phyloP scores from a whole-genome alignment of 106 monocot genomes.

The Dendrobium chrysotoxum region DNA sequence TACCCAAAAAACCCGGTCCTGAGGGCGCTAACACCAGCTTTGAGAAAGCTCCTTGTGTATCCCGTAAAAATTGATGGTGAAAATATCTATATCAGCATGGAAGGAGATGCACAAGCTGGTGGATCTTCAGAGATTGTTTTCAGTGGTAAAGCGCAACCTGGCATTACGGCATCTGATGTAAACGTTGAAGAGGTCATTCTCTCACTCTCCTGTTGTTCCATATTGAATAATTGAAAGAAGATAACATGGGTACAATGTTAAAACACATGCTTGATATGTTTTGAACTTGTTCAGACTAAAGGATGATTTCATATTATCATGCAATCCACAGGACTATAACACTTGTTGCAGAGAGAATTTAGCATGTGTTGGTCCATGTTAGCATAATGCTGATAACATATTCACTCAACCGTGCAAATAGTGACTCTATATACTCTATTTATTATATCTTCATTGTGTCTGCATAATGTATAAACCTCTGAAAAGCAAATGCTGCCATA shows the following conservation, averaged over 20 bases:
- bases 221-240: background rate
- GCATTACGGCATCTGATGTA: slow-evolving; percentile 80
- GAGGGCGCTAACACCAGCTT: slow-evolving; percentile 71
- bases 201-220: background rate
- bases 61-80: slow-evolving; percentile 67
- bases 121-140: slow-evolving; percentile 93
- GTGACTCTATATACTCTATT: too few relatives aligned
- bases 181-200: slow-evolving; percentile 83
- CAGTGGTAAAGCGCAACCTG: slow-evolving; percentile 87
- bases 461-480: too few relatives aligned
- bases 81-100: slow-evolving; percentile 74
- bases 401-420: background rate
- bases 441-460: too few relatives aligned
- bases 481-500: too few relatives aligned
- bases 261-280: background rate
- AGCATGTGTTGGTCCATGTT: background rate
- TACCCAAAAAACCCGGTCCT: slow-evolving; percentile 91
- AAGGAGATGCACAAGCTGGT: slow-evolving; percentile 18
- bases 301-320: background rate
- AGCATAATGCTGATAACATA: background rate
- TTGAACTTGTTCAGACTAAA: background rate
- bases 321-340: background rate
- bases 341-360: background rate
- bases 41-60: slow-evolving; percentile 70
- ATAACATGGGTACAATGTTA: background rate